Conservation (phyloP, 352 stramenopile genomes). For the Pythium diclinum region DNA sequence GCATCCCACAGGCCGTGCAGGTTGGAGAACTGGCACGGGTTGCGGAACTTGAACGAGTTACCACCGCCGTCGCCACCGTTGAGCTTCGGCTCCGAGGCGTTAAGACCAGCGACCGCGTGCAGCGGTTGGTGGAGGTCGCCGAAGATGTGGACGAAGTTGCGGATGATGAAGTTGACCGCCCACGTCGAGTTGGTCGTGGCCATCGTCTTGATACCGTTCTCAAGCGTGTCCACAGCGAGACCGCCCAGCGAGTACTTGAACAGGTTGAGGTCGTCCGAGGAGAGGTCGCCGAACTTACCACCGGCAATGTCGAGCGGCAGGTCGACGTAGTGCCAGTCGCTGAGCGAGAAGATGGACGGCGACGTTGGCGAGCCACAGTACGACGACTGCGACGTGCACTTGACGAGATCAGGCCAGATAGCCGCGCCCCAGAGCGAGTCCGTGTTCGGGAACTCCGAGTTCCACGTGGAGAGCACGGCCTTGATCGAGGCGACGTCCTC, state of each 20-base stretch:
- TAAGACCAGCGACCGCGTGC: constrained; percentile 49
- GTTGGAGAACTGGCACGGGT: constrained; percentile 54
- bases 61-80: constrained; percentile 44
- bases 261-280: constrained; percentile 36
- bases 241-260: constrained; percentile 55
- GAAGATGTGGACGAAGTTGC: constrained; percentile 73
- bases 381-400: constrained; percentile 27
- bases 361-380: constrained; percentile 15
- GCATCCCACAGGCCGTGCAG: constrained; percentile 65
- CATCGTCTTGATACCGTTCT: constrained; percentile 37
- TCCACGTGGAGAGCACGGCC: constrained; percentile 25
- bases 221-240: constrained; percentile 38
- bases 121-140: constrained; percentile 63
- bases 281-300: constrained; percentile 32
- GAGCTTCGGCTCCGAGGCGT: constrained; percentile 31
- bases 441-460: constrained; percentile 33
- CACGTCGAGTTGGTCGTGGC: constrained; percentile 59
- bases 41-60: constrained; percentile 55
- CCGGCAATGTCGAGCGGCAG: constrained; percentile 56
- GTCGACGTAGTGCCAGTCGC: constrained; percentile 71
- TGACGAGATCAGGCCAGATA: constrained; percentile 40
- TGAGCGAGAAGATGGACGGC: constrained; percentile 50
- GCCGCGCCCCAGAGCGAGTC: constrained; percentile 28
- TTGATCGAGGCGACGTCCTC: constrained; percentile 28
- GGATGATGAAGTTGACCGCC: constrained; percentile 54